Evolutionary conservation across 2,329 filamentous ascomycete genomes (phyloP).

Genomic region (Aspergillus tamarii): DNA sequence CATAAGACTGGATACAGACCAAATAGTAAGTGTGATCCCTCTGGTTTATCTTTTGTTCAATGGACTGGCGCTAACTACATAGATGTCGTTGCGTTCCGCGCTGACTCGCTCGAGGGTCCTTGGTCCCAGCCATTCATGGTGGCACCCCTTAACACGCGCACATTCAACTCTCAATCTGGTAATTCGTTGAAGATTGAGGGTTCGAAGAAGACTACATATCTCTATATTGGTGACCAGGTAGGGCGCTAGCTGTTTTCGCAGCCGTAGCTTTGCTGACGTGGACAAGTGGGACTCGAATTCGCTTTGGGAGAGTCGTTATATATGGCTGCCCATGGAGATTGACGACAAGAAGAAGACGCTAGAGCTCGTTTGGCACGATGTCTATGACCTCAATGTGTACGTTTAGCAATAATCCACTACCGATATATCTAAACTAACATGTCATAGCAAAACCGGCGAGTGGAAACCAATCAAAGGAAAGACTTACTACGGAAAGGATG

Average conservation of each 20-base stretch:
- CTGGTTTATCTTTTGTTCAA: not conserved
- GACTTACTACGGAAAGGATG: constrained; percentile 52
- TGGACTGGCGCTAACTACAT: not conserved
- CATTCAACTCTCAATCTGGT: constrained; percentile 58
- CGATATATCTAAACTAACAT: not conserved
- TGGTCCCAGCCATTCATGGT: constrained; percentile 61
- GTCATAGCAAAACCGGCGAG: constrained; percentile 48
- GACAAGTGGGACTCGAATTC: constrained; percentile 58
- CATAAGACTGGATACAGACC: constrained; percentile 67
- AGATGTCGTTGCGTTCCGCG: constrained; percentile 61
- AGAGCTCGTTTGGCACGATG: constrained; percentile 56
- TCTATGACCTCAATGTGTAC: constrained; percentile 59
- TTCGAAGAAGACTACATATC: constrained; percentile 52
- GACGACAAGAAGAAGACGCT: constrained; percentile 57
- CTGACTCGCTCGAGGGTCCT: constrained; percentile 54
- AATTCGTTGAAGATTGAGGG: constrained; percentile 54
- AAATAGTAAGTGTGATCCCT: constrained; percentile 46
- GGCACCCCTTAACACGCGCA: constrained; percentile 54
- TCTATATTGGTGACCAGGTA: constrained; percentile 53
- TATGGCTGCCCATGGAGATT: constrained; percentile 59
- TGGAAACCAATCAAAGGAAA: constrained; percentile 52
- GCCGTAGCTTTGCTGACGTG: not conserved
- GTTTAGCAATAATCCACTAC: not conserved
- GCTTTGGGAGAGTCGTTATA: constrained; percentile 61
- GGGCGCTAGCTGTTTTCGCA: not conserved